A percentile compares a stretch with the other conserved stretches of the same genome.
phyloP scores from a whole-genome alignment of 768 basidiomycete species.

The Rickenella mellea region DNA sequence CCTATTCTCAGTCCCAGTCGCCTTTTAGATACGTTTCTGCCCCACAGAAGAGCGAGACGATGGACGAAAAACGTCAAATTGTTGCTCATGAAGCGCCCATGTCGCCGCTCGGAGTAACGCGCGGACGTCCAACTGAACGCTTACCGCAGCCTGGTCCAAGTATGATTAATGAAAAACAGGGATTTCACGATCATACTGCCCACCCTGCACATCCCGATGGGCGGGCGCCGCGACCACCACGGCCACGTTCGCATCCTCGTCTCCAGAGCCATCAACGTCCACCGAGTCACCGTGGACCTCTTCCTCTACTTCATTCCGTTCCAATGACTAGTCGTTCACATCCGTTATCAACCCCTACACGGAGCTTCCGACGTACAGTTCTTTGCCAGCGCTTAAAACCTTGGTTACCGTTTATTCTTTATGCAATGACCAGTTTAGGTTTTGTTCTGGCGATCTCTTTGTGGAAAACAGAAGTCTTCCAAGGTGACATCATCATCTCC shows the following conservation, averaged over 20 bases:
- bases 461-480: conserved; percentile 76
- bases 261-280: conserved; percentile 3
- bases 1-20: conserved; percentile 18
- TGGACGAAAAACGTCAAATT: too few species aligned
- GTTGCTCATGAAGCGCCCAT: too few species aligned
- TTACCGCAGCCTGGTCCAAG: too few species aligned
- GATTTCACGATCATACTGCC: too few species aligned
- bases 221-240: too few species aligned
- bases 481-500: conserved; percentile 34
- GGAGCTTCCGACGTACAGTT: too few species aligned
- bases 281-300: conserved; percentile 4
- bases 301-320: conserved; percentile 6
- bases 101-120: too few species aligned
- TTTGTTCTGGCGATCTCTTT: conserved; percentile 78
- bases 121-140: too few species aligned
- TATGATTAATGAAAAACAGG: too few species aligned
- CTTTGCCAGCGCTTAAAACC: conserved; percentile 56
- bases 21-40: conserved; percentile 26
- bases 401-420: conserved; percentile 72
- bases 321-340: conserved; percentile 11
- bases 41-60: conserved; percentile 4
- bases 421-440: conserved; percentile 65
- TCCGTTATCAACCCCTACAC: conserved; percentile 10
- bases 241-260: conserved; percentile 2
- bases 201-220: too few species aligned